phyloP scores from a whole-genome alignment of 1,284 basidiomycete species.

The Cutaneotrichosporon arboriforme region DNA sequence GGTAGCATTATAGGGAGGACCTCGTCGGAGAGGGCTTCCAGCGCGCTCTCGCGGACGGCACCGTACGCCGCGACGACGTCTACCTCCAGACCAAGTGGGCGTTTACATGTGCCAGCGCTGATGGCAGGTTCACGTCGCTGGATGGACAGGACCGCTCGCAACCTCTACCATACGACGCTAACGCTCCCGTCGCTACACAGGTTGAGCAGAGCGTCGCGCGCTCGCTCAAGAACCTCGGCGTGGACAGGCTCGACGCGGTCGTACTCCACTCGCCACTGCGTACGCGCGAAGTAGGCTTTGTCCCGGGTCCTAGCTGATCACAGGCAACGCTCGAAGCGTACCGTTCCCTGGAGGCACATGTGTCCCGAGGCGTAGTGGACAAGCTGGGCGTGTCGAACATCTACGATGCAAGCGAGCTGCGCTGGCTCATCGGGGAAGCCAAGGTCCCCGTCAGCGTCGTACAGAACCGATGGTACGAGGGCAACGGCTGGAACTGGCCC shows the following conservation, averaged over 20 bases:
- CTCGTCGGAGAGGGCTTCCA: conserved; percentile 67
- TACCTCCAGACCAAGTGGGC: conserved; percentile 72
- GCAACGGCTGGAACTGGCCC: conserved; percentile 65
- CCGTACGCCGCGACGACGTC: conserved; percentile 58
- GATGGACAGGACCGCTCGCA: conserved; percentile 63
- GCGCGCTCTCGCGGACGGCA: conserved; percentile 54
- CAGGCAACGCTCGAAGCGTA: conserved; percentile 62
- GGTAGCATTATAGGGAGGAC: conserved; percentile 55
- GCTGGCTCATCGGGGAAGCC: conserved; percentile 51
- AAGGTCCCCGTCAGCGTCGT: conserved; percentile 61
- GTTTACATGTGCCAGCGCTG: neutral
- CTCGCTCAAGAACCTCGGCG: conserved; percentile 62
- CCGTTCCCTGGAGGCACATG: conserved; percentile 56
- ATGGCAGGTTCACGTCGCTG: conserved; percentile 61
- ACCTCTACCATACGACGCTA: conserved; percentile 65
- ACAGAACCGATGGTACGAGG: conserved; percentile 76
- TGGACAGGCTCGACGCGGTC: conserved; percentile 66
- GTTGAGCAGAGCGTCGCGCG: conserved; percentile 59
- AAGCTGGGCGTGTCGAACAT: conserved; percentile 70
- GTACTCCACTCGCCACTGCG: conserved; percentile 68
- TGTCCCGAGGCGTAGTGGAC: conserved; percentile 59
- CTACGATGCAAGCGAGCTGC: conserved; percentile 59
- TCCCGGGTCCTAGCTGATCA: neutral
- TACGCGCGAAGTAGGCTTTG: conserved; percentile 47
- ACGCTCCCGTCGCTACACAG: conserved; percentile 56